phyloP scores from a whole-genome alignment of 371 early-diverging fungal species.

The Homolaphlyctis polyrhiza region DNA sequence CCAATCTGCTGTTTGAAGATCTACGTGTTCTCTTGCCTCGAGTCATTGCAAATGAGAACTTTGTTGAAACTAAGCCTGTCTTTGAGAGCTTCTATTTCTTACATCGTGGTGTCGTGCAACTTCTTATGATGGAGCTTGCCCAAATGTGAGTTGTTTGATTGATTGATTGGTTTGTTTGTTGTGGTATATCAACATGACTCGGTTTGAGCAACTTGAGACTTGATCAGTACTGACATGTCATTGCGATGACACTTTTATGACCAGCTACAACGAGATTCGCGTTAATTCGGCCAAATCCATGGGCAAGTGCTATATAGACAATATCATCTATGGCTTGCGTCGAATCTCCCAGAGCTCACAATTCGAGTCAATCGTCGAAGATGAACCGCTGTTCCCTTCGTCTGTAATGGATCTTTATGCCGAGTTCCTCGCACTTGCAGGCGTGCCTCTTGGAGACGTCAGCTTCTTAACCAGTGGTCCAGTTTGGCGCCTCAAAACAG shows the following conservation, averaged over 20 bases:
- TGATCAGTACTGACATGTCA: too few relatives aligned
- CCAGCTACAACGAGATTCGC: slow-evolving; percentile 23
- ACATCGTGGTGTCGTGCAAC: slow-evolving; percentile 29
- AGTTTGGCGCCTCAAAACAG: slow-evolving; percentile 23
- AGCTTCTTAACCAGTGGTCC: slow-evolving; percentile 22
- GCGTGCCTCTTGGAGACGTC: slow-evolving; percentile 14
- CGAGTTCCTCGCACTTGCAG: slow-evolving; percentile 24
- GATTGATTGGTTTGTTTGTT: not conserved
- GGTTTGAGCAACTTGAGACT: too few relatives aligned
- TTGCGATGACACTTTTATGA: too few relatives aligned
- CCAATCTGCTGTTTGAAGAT: slow-evolving; percentile 26
- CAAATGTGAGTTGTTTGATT: slow-evolving; percentile 24
- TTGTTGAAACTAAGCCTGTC: slow-evolving; percentile 31
- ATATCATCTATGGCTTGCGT: slow-evolving; percentile 29
- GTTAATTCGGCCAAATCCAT: slow-evolving; percentile 15
- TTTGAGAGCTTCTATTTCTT: slow-evolving; percentile 26
- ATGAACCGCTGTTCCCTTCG: slow-evolving; percentile 21
- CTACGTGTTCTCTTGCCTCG: slow-evolving; percentile 23
- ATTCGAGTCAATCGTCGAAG: slow-evolving; percentile 24
- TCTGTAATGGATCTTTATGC: slow-evolving; percentile 23
- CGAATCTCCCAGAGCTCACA: slow-evolving; percentile 29
- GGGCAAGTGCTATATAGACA: slow-evolving; percentile 30
- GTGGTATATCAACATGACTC: not conserved
- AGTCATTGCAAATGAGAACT: slow-evolving; percentile 33
- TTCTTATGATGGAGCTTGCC: slow-evolving; percentile 23